Evolutionary conservation across 129 eudicot genomes (phyloP), one percentile per base, ranked within the genome.

Genomic region (Flaveria ramosissima): DNA sequence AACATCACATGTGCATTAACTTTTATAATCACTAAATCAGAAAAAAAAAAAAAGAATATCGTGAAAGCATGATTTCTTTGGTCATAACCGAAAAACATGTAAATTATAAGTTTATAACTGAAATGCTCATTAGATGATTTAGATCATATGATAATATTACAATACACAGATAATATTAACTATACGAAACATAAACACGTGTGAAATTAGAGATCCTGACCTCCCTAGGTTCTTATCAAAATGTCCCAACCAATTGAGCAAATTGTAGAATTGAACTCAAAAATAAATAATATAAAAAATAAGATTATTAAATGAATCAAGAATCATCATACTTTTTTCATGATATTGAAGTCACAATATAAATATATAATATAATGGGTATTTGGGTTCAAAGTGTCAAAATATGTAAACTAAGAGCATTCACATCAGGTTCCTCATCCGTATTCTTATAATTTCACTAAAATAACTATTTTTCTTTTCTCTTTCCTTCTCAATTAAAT

Each of bases 1-100:
- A 56, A 74, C 60, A 65, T 65, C 74, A 72, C 78, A 65, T 71
- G 64, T 55, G 68, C 83, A 63, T 51, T 26, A 59, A 48, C 32
- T 3, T 14, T n/a, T 26, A 26, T 61, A 26, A 14, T 43, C 68
- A 61, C 27, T 13, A 7, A 26, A 61, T 61, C 36, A 30, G 36
- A 4, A 30, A 3, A 26, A 26, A 3, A 26, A 26, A 1, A 61
- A 61, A 3, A 26, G 7, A 26, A 24, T 12, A 59, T 21, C 14
- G 32, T 15, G 9, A 63, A 30, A 30, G 41, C 21, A 7, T 4
- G 46, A 63, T 63, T 63, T 30, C 41, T 63, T 30, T 61, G 42
- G 19, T 26, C 69, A 30, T 27, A 15, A 63, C 21, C 7, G 10
- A 30, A 26, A 63, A 30, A 14, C 62, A 20, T 56, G 62, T 20